Conservation (phyloP, 1,284 basidiomycete genomes). For the Athelia sp. region DNA sequence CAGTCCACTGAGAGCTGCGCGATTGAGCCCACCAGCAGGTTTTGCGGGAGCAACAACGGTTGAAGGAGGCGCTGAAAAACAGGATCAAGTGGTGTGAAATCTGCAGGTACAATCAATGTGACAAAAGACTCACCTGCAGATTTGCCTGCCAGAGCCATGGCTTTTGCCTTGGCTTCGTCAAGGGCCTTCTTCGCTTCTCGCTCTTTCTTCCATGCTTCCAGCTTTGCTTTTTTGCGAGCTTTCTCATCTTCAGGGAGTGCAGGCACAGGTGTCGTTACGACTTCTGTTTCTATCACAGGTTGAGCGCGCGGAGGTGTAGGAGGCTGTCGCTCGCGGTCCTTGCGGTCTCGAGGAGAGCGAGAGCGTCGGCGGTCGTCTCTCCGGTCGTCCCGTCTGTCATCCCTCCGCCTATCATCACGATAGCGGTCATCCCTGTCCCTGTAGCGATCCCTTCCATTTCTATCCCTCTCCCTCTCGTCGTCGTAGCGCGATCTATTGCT, state of each 20-base stretch:
- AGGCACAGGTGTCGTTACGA: conserved; percentile 26
- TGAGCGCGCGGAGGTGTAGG: conserved; percentile 34
- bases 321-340: conserved; percentile 34
- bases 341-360: conserved; percentile 59
- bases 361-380: conserved; percentile 54
- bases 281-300: conserved; percentile 18
- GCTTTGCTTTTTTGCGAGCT: conserved; percentile 77
- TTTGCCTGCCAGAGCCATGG: conserved; percentile 77
- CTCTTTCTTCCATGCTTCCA: conserved; percentile 95
- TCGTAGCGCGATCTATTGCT: conserved; percentile 68
- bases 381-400: conserved; percentile 34
- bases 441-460: conserved; percentile 46
- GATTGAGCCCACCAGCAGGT: conserved; percentile 59
- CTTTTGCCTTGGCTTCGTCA: conserved; percentile 80
- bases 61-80: conserved; percentile 33
- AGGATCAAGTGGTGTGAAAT: conserved; percentile 86
- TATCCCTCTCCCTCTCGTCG: conserved; percentile 59
- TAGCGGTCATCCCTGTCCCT: conserved; percentile 48
- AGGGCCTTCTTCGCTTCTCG: conserved; percentile 86
- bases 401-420: conserved; percentile 44
- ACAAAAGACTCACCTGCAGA: conserved; percentile 56
- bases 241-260: conserved; percentile 87
- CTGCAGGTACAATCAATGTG: conserved; percentile 25
- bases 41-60: conserved; percentile 40
- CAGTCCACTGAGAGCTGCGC: conserved; percentile 62